Evolutionary conservation across 2,329 filamentous ascomycete genomes (phyloP).

Genomic region (Bipolaris sorokiniana): DNA sequence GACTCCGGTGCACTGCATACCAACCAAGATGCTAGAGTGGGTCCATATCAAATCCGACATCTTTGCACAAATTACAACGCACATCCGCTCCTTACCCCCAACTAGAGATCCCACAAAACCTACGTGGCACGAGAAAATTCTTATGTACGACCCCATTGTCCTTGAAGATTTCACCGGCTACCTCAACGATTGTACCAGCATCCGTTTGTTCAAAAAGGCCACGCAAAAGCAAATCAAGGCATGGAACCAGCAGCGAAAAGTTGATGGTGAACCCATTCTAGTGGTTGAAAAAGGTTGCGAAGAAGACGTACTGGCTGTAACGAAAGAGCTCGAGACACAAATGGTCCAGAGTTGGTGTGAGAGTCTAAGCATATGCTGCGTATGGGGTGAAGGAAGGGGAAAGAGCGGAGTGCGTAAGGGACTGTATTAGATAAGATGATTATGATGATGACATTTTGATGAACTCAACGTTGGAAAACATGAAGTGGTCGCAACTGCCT

Average conservation of each 20-base stretch:
- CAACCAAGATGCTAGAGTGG: conserved; percentile 38
- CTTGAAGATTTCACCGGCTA: conserved; percentile 84
- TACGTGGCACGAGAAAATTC: conserved; percentile 90
- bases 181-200: conserved; percentile 65
- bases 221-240: conserved; percentile 40
- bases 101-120: conserved; percentile 50
- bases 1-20: conserved; percentile 24
- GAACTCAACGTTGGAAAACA: neutral
- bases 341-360: conserved; percentile 92
- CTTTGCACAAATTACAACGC: conserved; percentile 56
- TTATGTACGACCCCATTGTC: conserved; percentile 90
- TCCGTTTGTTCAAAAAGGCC: conserved; percentile 33
- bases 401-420: conserved; percentile 31
- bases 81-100: conserved; percentile 54
- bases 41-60: conserved; percentile 45
- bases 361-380: conserved; percentile 81
- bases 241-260: conserved; percentile 34
- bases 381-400: conserved; percentile 65
- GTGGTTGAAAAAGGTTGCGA: conserved; percentile 8
- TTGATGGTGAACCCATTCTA: conserved; percentile 18
- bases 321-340: conserved; percentile 42
- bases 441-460: neutral
- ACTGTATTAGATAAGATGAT: conserved; percentile 22
- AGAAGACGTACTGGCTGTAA: conserved; percentile 28
- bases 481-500: no score